Conservation (phyloP, 371 early-diverging fungal species). For the Mucor plumbeus region DNA sequence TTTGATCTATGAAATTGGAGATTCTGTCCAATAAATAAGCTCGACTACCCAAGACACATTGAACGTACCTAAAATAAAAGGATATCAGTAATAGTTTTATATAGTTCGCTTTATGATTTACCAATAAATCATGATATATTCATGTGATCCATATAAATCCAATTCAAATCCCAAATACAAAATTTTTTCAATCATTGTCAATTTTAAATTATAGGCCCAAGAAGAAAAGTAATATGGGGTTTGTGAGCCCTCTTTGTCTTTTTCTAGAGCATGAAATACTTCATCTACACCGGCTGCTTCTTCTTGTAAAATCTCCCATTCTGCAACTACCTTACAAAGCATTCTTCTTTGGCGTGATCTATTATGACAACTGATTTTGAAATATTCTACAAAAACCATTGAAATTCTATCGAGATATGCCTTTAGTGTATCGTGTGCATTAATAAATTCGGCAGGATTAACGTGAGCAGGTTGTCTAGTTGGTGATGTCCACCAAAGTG, state of each 20-base stretch:
- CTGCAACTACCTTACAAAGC: conserved; percentile 60
- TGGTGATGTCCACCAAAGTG: conserved; percentile 36
- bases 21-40: conserved; percentile 43
- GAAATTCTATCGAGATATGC: conserved; percentile 43
- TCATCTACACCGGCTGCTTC: conserved; percentile 43
- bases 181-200: conserved; percentile 63
- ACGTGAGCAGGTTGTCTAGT: conserved; percentile 12
- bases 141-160: conserved; percentile 71
- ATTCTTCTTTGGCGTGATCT: conserved; percentile 72
- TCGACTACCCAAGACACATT: conserved; percentile 44
- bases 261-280: conserved; percentile 29
- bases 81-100: too few relatives aligned
- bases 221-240: conserved; percentile 68
- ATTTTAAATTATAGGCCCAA: conserved; percentile 76
- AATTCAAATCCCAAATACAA: conserved; percentile 74
- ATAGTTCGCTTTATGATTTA: conserved; percentile 27
- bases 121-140: conserved; percentile 72
- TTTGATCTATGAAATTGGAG: conserved; percentile 14
- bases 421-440: conserved; percentile 28
- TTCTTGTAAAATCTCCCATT: conserved; percentile 74
- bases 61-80: conserved; percentile 14
- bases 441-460: conserved; percentile 18
- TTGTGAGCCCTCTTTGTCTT: background rate
- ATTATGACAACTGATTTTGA: conserved; percentile 74
- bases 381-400: conserved; percentile 58